phyloP scores from a whole-genome alignment of 2,329 filamentous ascomycete species.

The Penicillium sp. region DNA sequence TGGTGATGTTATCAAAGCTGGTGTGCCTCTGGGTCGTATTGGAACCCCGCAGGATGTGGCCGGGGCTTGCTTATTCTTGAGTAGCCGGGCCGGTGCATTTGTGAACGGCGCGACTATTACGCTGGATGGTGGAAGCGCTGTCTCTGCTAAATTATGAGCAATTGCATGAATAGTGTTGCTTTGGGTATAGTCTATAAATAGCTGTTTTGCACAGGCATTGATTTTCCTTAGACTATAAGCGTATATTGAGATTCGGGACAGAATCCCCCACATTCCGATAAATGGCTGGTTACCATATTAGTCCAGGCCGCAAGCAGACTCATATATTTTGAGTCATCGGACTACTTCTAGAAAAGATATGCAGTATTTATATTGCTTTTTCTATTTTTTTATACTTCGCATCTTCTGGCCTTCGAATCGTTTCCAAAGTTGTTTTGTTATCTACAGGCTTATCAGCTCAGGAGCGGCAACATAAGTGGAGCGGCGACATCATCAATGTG shows the following conservation, averaged over 20 bases:
- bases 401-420: not conserved
- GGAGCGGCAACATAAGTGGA: slow-evolving; percentile 17
- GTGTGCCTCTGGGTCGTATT: slow-evolving; percentile 66
- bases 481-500: slow-evolving; percentile 25
- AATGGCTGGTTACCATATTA: not conserved
- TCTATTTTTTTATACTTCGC: not conserved
- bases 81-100: slow-evolving; percentile 64
- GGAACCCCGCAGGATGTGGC: slow-evolving; percentile 68
- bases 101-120: slow-evolving; percentile 65
- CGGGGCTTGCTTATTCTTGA: slow-evolving; percentile 68
- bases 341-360: not conserved
- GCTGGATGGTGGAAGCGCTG: slow-evolving; percentile 57
- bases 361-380: not conserved
- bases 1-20: slow-evolving; percentile 49
- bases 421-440: not conserved
- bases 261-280: slow-evolving; percentile 7
- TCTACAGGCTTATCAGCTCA: slow-evolving; percentile 20
- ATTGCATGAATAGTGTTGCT: not conserved
- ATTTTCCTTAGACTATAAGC: not conserved
- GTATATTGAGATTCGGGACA: not conserved
- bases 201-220: not conserved
- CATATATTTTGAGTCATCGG: not conserved
- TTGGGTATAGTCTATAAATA: not conserved
- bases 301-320: not conserved
- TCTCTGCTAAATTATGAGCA: slow-evolving; percentile 42